Evolutionary conservation across 129 eudicot genomes (phyloP).

Genomic region (carrot (Daucus carota)): DH1_v3.0 NC_030384.2:46237501-46238000

Average conservation of each 20-base stretch:
- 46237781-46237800: conserved; percentile 8
- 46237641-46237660: not conserved
- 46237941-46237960: conserved; percentile 7
- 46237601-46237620: not conserved
- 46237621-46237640: not conserved
- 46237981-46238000: conserved; percentile 25
- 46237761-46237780: conserved; percentile 6
- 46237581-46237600: conserved; percentile 22
- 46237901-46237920: conserved; percentile 27
- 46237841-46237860: conserved; percentile 22
- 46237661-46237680: not conserved
- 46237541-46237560: conserved; percentile 18
- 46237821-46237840: conserved; percentile 29
- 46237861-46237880: conserved; percentile 20
- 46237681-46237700: conserved; percentile 23
- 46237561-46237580: conserved; percentile 13
- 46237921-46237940: conserved; percentile 28
- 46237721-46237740: not conserved
- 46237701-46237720: conserved; percentile 18
- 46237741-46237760: conserved; percentile 7
- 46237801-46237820: conserved; percentile 20
- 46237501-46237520: not conserved
- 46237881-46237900: conserved; percentile 28
- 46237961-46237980: not conserved
- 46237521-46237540: conserved; percentile 20